Percentiles rank a stretch among this genome's conserved stretches.
These are phyloP conservation scores for Solanum dulcamara DNA, from an alignment of 257 asterid species.

Conservation along the genomic window DNA sequence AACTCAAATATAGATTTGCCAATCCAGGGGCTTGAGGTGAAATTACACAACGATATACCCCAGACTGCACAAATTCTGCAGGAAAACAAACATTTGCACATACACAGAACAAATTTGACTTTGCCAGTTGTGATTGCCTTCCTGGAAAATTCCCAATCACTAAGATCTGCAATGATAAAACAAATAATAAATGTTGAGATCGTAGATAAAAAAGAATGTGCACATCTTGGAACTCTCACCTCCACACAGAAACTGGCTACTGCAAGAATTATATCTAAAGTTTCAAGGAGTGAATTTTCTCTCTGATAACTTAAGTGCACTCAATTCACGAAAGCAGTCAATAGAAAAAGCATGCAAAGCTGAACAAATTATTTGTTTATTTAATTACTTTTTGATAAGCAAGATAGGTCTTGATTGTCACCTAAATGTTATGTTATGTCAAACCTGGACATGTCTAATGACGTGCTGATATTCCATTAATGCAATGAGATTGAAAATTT, in stretches of 20 bases:
- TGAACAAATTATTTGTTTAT: background rate
- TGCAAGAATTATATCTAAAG: background rate
- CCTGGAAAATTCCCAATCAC: conserved; percentile 60
- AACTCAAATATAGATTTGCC: conserved; percentile 56
- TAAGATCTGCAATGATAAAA: conserved; percentile 53
- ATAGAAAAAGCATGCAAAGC: background rate
- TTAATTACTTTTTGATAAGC: background rate
- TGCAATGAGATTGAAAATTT: background rate
- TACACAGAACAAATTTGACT: conserved; percentile 40
- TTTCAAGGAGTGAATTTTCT: background rate
- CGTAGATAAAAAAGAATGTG: background rate
- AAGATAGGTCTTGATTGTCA: background rate
- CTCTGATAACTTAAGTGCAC: background rate
- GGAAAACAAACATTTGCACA: conserved; percentile 61
- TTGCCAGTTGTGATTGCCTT: conserved; percentile 26
- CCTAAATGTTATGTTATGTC: background rate
- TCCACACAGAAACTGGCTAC: background rate
- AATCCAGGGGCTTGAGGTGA: conserved; percentile 64
- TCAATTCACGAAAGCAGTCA: background rate
- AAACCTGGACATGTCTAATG: background rate
- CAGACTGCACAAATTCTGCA: conserved; percentile 54
- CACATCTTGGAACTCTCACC: background rate
- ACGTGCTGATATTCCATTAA: background rate
- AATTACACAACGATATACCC: conserved; percentile 66
- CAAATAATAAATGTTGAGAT: background rate